phyloP scores from a whole-genome alignment of 345 rosid species.

The Garcia nutans region DNA sequence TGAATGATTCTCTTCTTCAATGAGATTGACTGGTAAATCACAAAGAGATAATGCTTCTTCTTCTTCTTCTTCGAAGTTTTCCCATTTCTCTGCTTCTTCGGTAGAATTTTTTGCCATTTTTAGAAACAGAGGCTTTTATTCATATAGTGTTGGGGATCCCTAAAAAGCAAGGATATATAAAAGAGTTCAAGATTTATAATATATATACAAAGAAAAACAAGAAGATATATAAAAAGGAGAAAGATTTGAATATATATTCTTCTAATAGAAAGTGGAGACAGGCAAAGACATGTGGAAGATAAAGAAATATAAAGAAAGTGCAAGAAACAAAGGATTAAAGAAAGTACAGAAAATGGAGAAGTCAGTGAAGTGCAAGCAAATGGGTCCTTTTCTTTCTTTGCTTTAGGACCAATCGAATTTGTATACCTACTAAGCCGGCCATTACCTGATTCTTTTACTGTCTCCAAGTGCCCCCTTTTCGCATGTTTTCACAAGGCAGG shows the following conservation, averaged over 20 bases:
- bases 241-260: background rate
- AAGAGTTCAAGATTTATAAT: conserved; percentile 1
- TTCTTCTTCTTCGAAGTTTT: conserved; percentile 30
- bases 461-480: conserved; percentile 19
- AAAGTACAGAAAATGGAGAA: conserved; percentile 19
- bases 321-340: conserved; percentile 13
- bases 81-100: conserved; percentile 24
- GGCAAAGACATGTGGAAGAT: conserved; percentile 31
- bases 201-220: background rate
- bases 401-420: conserved; percentile 5
- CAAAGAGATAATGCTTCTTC: conserved; percentile 68
- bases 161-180: background rate
- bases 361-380: conserved; percentile 22
- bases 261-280: conserved; percentile 12
- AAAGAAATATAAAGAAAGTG: conserved; percentile 20
- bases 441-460: conserved; percentile 9
- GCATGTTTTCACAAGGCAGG: background rate
- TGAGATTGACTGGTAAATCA: conserved; percentile 56
- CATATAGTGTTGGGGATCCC: conserved; percentile 5
- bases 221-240: conserved; percentile 22
- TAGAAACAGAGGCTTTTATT: background rate
- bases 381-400: conserved; percentile 5
- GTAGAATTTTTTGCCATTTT: conserved; percentile 7
- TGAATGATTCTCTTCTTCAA: conserved; percentile 23
- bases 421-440: conserved; percentile 24